phyloP scores from a whole-genome alignment of 108 stramenopile species.

The Nannochloropsis gaditana region DNA sequence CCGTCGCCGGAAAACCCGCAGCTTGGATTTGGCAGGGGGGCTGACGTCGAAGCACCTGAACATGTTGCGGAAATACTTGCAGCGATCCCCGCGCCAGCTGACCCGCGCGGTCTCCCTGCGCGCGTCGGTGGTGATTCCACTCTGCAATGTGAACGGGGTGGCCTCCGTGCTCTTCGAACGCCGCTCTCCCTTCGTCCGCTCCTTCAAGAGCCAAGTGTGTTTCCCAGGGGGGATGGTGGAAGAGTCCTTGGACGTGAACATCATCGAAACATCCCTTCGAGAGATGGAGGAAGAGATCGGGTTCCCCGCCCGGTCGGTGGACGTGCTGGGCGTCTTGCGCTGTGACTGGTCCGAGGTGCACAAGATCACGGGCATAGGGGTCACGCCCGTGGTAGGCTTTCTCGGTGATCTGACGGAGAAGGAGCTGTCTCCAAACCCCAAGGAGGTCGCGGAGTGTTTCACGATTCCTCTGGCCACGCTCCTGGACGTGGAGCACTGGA shows the following conservation, averaged over 20 bases:
- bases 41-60: constrained; percentile 64
- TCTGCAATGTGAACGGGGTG: constrained; percentile 83
- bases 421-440: constrained; percentile 58
- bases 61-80: constrained; percentile 73
- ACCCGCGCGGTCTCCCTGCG: constrained; percentile 68
- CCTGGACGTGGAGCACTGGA: constrained; percentile 66
- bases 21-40: constrained; percentile 62
- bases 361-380: constrained; percentile 81
- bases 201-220: constrained; percentile 71
- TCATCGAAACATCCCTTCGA: constrained; percentile 76
- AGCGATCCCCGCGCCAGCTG: constrained; percentile 81
- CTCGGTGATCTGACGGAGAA: constrained; percentile 64
- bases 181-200: constrained; percentile 60
- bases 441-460: constrained; percentile 80
- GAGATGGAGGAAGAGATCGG: constrained; percentile 96
- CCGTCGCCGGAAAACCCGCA: constrained; percentile 56
- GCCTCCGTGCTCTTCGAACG: constrained; percentile 84
- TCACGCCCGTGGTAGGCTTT: constrained; percentile 82
- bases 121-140: constrained; percentile 76
- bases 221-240: constrained; percentile 86
- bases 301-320: constrained; percentile 51
- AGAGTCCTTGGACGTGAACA: constrained; percentile 67
- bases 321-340: constrained; percentile 72
- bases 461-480: constrained; percentile 68
- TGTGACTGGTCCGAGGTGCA: constrained; percentile 78